Conservation (phyloP, 1,284 basidiomycete genomes). For the Boletus chippewaensis region DNA sequence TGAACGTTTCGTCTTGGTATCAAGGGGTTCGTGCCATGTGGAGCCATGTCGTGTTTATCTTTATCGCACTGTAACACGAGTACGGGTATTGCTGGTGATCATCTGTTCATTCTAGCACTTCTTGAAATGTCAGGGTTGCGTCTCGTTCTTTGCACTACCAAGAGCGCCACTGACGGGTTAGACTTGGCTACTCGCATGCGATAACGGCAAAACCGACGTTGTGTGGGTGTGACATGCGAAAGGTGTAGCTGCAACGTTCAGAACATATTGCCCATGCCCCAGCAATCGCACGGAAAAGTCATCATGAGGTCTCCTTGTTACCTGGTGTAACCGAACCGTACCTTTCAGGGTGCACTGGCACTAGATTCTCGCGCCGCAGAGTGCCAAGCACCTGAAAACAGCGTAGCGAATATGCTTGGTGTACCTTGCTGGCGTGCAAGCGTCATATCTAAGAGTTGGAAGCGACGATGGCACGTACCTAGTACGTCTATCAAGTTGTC, state of each 20-base stretch:
- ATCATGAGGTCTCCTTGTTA: neutral
- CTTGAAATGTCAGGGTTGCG: neutral
- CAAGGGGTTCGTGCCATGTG: neutral
- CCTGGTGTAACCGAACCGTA: no score
- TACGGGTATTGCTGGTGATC: neutral
- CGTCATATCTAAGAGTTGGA: no score
- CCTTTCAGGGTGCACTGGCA: no score
- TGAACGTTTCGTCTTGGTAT: neutral
- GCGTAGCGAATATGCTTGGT: neutral
- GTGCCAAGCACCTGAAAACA: neutral
- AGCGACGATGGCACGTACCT: neutral
- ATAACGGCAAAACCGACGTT: neutral
- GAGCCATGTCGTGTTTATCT: neutral
- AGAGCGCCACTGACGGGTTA: neutral
- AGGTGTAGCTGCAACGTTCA: neutral
- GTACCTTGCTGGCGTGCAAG: neutral
- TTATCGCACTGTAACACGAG: neutral
- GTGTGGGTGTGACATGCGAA: neutral
- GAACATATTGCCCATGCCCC: neutral
- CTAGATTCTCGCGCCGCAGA: no score
- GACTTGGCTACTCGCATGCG: constrained; percentile 3
- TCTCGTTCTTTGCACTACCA: neutral
- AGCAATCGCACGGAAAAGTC: neutral
- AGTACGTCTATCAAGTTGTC: no score
- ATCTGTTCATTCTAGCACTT: constrained; percentile 5